Conservation (phyloP, 306 rosid genomes). For the Ceratonia siliqua region DNA sequence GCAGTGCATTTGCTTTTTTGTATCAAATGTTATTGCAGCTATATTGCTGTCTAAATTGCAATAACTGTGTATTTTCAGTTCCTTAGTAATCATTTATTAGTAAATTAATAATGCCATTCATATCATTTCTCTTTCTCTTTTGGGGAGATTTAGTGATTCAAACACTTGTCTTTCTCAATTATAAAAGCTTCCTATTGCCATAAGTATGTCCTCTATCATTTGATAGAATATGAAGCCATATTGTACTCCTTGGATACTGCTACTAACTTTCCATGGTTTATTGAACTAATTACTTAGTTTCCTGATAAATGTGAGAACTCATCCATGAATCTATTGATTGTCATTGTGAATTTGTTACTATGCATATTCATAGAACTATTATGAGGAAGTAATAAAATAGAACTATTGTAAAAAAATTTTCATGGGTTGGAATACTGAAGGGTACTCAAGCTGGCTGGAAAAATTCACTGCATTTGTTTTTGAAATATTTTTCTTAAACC, state of each 20-base stretch:
- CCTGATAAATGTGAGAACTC: not conserved
- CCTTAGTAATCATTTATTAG: not conserved
- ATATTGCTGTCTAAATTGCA: not conserved
- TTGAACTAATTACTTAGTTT: not conserved
- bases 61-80: not conserved
- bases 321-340: not conserved
- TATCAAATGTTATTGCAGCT: not conserved
- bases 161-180: not conserved
- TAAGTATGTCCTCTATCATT: not conserved
- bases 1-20: not conserved
- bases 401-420: not conserved
- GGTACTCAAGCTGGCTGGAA: not conserved
- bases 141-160: not conserved
- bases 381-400: not conserved
- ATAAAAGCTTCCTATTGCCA: not conserved
- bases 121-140: not conserved
- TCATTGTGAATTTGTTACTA: not conserved
- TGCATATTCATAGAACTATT: not conserved
- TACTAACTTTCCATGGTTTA: not conserved
- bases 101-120: not conserved
- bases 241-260: not conserved
- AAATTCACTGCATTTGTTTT: not conserved
- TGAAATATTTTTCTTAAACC: not conserved
- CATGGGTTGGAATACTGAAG: not conserved
- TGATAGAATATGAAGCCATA: not conserved